Base-by-base conservation (phyloP, 2,329 filamentous ascomycete species). In the Hypoxylon rubiginosum region DNA sequence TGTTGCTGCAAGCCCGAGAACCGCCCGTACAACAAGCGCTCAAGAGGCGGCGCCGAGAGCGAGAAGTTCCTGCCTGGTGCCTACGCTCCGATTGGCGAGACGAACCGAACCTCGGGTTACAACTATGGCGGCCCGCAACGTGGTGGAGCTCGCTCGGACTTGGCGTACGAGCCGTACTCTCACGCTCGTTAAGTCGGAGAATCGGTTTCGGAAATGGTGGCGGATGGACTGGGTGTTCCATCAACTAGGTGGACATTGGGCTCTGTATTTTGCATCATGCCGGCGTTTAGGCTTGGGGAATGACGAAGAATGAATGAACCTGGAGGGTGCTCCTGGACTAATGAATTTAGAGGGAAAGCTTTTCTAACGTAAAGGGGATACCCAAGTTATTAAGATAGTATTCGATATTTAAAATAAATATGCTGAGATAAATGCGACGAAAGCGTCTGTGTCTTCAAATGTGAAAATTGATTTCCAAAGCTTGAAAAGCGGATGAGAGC, bases 1-100 rank as follows among this genome's bases (percentile, higher is more conserved):
- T 98, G 95, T 90, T 98, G 94, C 88, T 97, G 94, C 85, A 89
- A 87, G 62, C 80, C 82, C 72, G 92, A 93, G 70, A 79, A 77
- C 72, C 78, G 77, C 68, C 66, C 73, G 50, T 72, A 77, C 69
- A 58, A 68, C 67, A 76, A 70, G 45, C 65, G 71, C 60, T 61
- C 69, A 48, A 67, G 71, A 60, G 52, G 74, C 50, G 68, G 72
- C 57, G 72, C 71, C 51, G 82, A 84, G 64, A 77, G 74, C 77
- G 86, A 88, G 82, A 88, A 88, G 82, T 79, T 83, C 50, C 73
- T 84, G 9, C 79, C 82, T n/a, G 76, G 77, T 66, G 71, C 78
- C 5, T 87, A 87, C 76, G 79, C 82, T 63, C 83, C 83, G 53
- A 78, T 87, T 28, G 73, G 76, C 50, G 77, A 81, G 51, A 75